phyloP scores from a whole-genome alignment of 805 yeast species.

The Wickerhamomyces bovis region DNA sequence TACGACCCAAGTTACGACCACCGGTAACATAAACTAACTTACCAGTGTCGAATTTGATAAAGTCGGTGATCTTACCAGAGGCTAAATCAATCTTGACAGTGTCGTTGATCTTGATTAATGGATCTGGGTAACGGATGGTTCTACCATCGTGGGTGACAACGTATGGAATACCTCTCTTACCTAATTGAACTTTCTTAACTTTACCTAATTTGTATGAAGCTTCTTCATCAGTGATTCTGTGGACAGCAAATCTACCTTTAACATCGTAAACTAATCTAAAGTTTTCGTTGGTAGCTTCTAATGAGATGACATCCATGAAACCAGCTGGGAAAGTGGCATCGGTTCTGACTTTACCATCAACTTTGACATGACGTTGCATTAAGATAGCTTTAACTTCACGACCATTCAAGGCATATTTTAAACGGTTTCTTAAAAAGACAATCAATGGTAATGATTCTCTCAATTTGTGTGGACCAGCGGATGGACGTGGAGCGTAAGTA shows the following conservation, averaged over 20 bases:
- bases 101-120: conserved; percentile 93
- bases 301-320: conserved; percentile 96
- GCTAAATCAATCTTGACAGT: conserved; percentile 96
- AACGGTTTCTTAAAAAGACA: conserved; percentile 96
- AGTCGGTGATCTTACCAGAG: conserved; percentile 88
- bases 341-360: conserved; percentile 99
- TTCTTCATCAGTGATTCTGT: conserved; percentile 99
- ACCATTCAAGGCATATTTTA: conserved; percentile 98
- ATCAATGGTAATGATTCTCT: conserved; percentile 97
- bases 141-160: conserved; percentile 99
- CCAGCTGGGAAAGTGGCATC: conserved; percentile 99
- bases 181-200: conserved; percentile 96
- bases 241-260: conserved; percentile 99
- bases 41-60: conserved; percentile 89
- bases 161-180: conserved; percentile 98
- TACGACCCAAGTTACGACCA: conserved; percentile 98
- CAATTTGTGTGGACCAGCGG: conserved; percentile 99
- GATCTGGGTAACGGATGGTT: conserved; percentile 99
- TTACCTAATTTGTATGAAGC: conserved; percentile 97
- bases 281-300: conserved; percentile 98
- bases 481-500: conserved; percentile 99
- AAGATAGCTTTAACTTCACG: conserved; percentile 97
- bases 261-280: conserved; percentile 98
- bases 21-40: conserved; percentile 90
- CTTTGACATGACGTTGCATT: conserved; percentile 97